These are phyloP conservation scores for Tulasnella calospora DNA, from an alignment of 768 basidiomycete genomes.

Conservation along the genomic window DNA sequence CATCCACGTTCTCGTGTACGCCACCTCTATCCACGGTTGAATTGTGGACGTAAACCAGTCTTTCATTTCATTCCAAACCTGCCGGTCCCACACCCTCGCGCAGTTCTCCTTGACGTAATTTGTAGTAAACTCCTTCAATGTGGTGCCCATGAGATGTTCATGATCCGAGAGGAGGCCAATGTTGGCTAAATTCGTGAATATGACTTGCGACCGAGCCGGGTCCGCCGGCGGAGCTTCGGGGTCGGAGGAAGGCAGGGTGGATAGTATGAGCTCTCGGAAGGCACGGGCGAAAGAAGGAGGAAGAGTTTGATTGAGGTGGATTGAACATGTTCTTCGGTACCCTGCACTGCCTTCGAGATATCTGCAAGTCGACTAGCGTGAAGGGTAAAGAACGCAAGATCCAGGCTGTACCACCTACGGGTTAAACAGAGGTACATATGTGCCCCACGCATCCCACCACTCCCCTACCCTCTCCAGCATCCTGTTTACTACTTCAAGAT, in stretches of 20 bases:
- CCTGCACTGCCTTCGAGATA: conserved; percentile 22
- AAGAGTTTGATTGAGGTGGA: conserved; percentile 20
- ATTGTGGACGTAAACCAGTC: conserved; percentile 76
- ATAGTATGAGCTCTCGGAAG: conserved; percentile 73
- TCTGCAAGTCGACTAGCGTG: background rate
- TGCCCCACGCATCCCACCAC: conserved; percentile 76
- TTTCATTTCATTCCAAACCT: conserved; percentile 56
- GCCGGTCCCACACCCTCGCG: conserved; percentile 61
- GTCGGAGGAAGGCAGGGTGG: conserved; percentile 52
- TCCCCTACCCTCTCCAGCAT: conserved; percentile 58
- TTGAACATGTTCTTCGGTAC: conserved; percentile 18
- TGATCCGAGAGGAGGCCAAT: conserved; percentile 78
- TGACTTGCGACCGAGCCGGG: conserved; percentile 58
- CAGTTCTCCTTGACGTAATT: conserved; percentile 65
- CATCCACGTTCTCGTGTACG: conserved; percentile 65
- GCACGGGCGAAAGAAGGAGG: conserved; percentile 32
- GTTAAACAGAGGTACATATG: conserved; percentile 41
- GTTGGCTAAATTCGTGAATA: conserved; percentile 56
- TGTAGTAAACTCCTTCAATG: conserved; percentile 33
- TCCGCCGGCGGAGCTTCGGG: conserved; percentile 58
- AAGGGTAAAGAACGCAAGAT: conserved; percentile 2
- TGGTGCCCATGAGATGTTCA: conserved; percentile 60
- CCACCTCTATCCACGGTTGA: conserved; percentile 78
- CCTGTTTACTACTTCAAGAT: conserved; percentile 48
- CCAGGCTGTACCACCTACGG: conserved; percentile 43